phyloP scores from a whole-genome alignment of 78 protist genomes.

The Mantamonas sphyraenae region DNA sequence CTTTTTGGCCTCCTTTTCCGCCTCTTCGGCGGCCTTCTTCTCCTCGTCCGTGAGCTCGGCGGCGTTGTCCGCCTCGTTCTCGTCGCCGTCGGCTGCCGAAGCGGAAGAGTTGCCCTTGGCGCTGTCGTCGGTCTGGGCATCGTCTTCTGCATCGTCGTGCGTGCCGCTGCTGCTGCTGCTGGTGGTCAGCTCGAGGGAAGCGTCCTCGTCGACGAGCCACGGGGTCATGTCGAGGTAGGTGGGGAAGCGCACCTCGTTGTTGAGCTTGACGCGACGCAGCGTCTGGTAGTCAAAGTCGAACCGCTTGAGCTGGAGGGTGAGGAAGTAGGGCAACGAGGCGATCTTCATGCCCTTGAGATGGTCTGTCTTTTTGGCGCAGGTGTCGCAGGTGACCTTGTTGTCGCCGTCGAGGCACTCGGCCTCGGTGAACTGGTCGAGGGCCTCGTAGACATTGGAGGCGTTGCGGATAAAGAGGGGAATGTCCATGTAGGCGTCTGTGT shows the following conservation, averaged over 20 bases:
- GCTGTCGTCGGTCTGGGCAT: neutral
- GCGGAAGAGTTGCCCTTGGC: neutral
- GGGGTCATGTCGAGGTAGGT: constrained; percentile 10
- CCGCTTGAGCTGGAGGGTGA: constrained; percentile 53
- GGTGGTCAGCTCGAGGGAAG: neutral
- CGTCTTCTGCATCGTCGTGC: neutral
- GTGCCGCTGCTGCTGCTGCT: neutral
- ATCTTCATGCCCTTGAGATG: constrained; percentile 26
- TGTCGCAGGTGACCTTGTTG: constrained; percentile 31
- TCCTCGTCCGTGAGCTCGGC: too few species aligned
- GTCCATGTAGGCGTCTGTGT: constrained; percentile 12
- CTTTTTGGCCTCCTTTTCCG: neutral
- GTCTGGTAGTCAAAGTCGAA: constrained; percentile 42
- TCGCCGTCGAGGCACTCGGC: constrained; percentile 30
- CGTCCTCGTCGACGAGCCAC: constrained; percentile 4
- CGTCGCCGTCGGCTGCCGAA: neutral
- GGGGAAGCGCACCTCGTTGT: constrained; percentile 27
- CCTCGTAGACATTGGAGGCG: constrained; percentile 13
- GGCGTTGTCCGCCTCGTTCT: neutral
- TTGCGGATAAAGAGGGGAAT: constrained; percentile 4
- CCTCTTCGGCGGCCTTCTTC: neutral
- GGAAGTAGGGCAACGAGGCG: constrained; percentile 25
- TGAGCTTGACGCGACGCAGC: constrained; percentile 20
- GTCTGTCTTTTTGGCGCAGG: constrained; percentile 16
- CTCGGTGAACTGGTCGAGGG: constrained; percentile 22